Evolutionary conservation across 2,329 filamentous ascomycete genomes (phyloP), one percentile per base, ranked within the genome.

Genomic region (Colletotrichum plurivorum): DNA sequence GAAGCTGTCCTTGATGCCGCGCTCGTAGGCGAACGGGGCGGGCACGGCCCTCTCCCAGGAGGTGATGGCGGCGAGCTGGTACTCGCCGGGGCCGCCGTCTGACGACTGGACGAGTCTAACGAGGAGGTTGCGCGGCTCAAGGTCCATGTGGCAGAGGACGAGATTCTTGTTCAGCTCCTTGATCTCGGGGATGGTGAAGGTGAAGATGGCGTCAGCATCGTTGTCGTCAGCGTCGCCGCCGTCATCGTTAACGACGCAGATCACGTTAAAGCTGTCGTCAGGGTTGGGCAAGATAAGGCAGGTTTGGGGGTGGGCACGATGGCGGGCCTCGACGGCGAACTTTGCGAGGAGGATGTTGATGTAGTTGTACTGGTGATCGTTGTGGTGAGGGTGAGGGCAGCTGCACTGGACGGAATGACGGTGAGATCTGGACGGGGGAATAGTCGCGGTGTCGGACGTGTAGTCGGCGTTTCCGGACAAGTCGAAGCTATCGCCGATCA

Each of bases 111-210:
- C 49, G 22, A 18, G 49, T 27, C 54, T 48, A 51, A 63, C 41
- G 51, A 63, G 51, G 25, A 63, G 54, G 41, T 63, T 55, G 51
- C 59, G 59, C 4, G 51, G 39, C 51, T 63, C 59, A 13, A 63
- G 49, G 18, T 63, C 59, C 59, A 48, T 55, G 51, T 63, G 59
- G 25, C 59, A 63, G 39, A 63, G 20, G 22, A 15, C n/a, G 18
- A 53, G 16, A 22, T 10, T 20, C 1, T 25, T 12, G 59, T 22
- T n/a, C 4, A 63, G 25, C n/a, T 63, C 22, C 4, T 46, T 6
- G 49, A 16, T 15, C 6, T 18, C n/a, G 45, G 16, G 9, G 45
- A 48, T 15, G 12, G 16, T 8, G 43, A 46, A 48, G 31, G 8
- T 10, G 31, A 36, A 36, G 8, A 36, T 9, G 7, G 7, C 31